Percentiles rank a stretch among this genome's conserved stretches.
phyloP scores from a whole-genome alignment of 352 stramenopile species.

The Peronospora tabacina region DNA sequence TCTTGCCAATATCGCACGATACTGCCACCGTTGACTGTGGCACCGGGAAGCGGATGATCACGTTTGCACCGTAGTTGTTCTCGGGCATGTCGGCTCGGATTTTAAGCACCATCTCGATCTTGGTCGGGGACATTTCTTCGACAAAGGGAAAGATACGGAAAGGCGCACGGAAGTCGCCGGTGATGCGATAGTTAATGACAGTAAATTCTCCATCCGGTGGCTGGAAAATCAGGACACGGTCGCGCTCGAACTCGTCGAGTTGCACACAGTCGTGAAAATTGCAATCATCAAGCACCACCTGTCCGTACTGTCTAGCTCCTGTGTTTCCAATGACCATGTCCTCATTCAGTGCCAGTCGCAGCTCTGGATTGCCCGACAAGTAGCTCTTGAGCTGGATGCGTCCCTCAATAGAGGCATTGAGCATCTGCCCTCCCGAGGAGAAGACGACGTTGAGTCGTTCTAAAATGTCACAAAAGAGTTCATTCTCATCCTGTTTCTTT shows the following conservation, averaged over 20 bases:
- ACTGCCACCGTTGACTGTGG: slow-evolving; percentile 82
- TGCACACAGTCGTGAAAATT: slow-evolving; percentile 99
- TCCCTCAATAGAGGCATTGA: slow-evolving; percentile 97
- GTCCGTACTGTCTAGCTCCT: slow-evolving; percentile 73
- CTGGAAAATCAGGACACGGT: slow-evolving; percentile 85
- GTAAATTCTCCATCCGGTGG: slow-evolving; percentile 69
- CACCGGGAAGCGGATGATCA: slow-evolving; percentile 92
- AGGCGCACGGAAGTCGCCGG: slow-evolving; percentile 93
- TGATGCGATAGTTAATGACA: slow-evolving; percentile 98
- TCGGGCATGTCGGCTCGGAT: slow-evolving; percentile 90
- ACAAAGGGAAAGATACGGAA: slow-evolving; percentile 98
- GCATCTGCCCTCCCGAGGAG: slow-evolving; percentile 92
- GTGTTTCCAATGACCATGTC: slow-evolving; percentile 93
- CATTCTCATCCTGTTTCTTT: slow-evolving; percentile 91
- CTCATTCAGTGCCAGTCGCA: slow-evolving; percentile 94
- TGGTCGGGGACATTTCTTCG: slow-evolving; percentile 92
- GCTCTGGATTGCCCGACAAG: slow-evolving; percentile 95
- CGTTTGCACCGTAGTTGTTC: slow-evolving; percentile 94
- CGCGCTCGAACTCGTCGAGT: slow-evolving; percentile 91
- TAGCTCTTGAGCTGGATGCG: slow-evolving; percentile 99
- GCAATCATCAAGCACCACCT: slow-evolving; percentile 95
- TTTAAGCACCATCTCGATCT: slow-evolving; percentile 90
- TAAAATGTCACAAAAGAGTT: slow-evolving; percentile 99
- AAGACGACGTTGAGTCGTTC: slow-evolving; percentile 98
- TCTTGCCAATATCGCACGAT: slow-evolving; percentile 77